Percentiles rank a stretch among this genome's conserved stretches.
Conservation (phyloP, 768 basidiomycete species). For the Auricularia sp. region DNA sequence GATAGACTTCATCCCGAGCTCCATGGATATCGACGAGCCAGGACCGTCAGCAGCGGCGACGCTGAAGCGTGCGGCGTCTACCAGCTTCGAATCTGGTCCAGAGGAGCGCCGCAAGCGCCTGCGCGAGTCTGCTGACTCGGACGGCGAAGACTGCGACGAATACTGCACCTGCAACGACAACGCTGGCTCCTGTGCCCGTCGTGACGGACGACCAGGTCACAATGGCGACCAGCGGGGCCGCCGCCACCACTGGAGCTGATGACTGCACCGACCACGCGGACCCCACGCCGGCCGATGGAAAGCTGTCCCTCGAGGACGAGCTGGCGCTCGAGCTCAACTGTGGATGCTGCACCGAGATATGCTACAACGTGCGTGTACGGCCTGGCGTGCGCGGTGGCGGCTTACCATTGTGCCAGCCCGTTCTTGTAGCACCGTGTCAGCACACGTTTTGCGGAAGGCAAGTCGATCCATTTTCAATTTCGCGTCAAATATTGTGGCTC, state of each 20-base stretch:
- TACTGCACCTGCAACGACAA: background rate
- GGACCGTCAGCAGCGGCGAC: background rate
- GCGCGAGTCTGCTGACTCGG: background rate
- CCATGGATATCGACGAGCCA: background rate
- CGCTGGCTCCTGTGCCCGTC: background rate
- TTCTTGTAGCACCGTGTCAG: constrained; percentile 74
- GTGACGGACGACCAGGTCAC: background rate
- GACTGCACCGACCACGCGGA: background rate
- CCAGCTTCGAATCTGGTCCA: background rate
- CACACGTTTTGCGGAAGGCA: constrained; percentile 91
- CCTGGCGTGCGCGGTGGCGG: background rate
- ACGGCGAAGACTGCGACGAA: background rate
- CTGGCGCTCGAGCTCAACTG: constrained; percentile 70
- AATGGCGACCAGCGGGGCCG: background rate
- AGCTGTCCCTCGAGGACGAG: constrained; percentile 40
- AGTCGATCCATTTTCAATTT: constrained; percentile 7
- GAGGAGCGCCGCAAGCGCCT: background rate
- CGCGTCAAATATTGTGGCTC: background rate
- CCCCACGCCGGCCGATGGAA: background rate
- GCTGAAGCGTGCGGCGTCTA: constrained; percentile 1
- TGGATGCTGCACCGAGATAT: constrained; percentile 74
- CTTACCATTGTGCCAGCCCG: constrained; percentile 33
- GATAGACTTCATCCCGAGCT: background rate
- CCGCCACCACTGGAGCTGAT: background rate
- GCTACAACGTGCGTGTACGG: constrained; percentile 35